Evolutionary conservation across 2,329 filamentous ascomycete genomes (phyloP), one percentile per base, ranked within the genome.

Genomic region (Penicillium polonicum): DNA sequence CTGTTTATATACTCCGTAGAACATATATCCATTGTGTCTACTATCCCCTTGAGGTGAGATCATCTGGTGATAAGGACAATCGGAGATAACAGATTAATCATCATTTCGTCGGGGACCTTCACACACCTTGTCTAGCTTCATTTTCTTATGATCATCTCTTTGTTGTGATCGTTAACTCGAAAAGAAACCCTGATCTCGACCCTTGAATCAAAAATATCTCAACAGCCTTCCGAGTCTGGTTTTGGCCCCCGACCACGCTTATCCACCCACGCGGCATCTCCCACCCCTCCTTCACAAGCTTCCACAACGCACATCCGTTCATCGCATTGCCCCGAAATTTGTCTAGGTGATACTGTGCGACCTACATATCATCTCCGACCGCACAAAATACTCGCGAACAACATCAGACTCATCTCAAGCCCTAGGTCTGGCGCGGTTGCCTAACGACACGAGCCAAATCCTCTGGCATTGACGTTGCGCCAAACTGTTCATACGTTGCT

Each of bases 81-180:
- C 39, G 50, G 50, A 58, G 56, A 58, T 58, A 58, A 25, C 38
- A 10, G 57, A 59, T 59, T 59, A 59, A 56, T 51, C 57, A 56
- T 49, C 52, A 23, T 27, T 31, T 39, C 15, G 19, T 25, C 15
- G 45, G 19, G n/a, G 36, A 39, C 36, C n/a, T 19, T 9, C 2
- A 19, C 3, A 10, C 17, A 33, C 31, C 31, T 33, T 19, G 36
- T 19, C 33, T 7, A 44, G 39, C 50, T 52, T 52, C 29, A 25
- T 45, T 43, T 52, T 13, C 19, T 39, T 19, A 9, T 54, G 33
- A 42, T 27, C 23, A 41, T 29, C 21, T 45, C 35, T 33, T 44
- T 33, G 19, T 23, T 19, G 19, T 6, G 39, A 31, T 29, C 5
- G 9, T 44, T 35, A 9, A 35, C 13, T 33, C 19, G 27, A 10